phyloP scores from a whole-genome alignment of 352 stramenopile genomes.

The Phytophthora fragariaefolia region DNA sequence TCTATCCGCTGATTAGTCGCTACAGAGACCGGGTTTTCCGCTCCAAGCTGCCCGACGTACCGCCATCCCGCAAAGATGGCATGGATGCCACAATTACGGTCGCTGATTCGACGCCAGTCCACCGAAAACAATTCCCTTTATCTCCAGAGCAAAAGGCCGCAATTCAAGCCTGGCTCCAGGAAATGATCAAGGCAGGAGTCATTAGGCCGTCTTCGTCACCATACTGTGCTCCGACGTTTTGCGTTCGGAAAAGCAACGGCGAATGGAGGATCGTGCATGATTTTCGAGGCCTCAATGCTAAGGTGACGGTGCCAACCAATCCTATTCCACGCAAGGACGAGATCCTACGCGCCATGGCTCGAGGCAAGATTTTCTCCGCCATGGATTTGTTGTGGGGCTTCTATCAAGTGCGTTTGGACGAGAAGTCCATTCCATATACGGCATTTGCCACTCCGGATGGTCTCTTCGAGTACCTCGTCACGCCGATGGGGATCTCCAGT shows the following conservation, averaged over 20 bases:
- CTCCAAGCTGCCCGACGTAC: neutral
- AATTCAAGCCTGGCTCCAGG: conserved; percentile 2
- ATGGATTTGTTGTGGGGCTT: conserved; percentile 19
- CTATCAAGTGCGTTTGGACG: conserved; percentile 6
- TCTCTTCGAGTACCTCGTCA: conserved; percentile 10
- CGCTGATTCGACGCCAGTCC: conserved; percentile 1
- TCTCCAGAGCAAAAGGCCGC: conserved; percentile 8
- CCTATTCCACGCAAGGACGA: conserved; percentile 21
- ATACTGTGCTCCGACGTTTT: conserved; percentile 17
- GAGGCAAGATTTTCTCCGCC: conserved; percentile 5
- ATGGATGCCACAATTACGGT: conserved; percentile 13
- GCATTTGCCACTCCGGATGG: conserved; percentile 15
- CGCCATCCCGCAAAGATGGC: neutral
- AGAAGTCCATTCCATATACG: conserved; percentile 5
- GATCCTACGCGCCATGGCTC: neutral
- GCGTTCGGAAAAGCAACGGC: conserved; percentile 11
- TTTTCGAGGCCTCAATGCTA: conserved; percentile 7
- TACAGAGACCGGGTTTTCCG: conserved; percentile 11
- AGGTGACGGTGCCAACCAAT: conserved; percentile 4
- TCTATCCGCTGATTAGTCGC: neutral
- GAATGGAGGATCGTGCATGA: conserved; percentile 22
- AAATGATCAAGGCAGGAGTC: conserved; percentile 11
- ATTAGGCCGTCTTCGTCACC: conserved; percentile 7
- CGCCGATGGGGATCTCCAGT: neutral
- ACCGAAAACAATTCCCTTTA: conserved; percentile 12